Evolutionary conservation across 2,329 filamentous ascomycete species (phyloP).

Genomic region (Dactylellina sp.): DNA sequence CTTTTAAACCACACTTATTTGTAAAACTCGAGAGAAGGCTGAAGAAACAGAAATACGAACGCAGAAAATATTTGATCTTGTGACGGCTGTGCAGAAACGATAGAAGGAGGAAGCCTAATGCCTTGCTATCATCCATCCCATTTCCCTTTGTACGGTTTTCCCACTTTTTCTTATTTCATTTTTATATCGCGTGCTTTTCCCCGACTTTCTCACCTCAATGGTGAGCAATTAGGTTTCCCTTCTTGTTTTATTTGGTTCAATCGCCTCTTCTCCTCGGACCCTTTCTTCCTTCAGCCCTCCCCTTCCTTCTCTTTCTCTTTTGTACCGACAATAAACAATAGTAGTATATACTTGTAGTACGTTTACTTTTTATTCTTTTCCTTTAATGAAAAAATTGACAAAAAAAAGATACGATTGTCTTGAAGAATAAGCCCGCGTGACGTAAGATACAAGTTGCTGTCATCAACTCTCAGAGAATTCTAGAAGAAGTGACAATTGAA

Average conservation of each 20-base stretch:
- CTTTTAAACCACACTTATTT: slow-evolving; percentile 30
- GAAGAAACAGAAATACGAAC: slow-evolving; percentile 26
- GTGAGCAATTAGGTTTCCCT: slow-evolving; percentile 5
- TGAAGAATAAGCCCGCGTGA: neutral
- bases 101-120: slow-evolving; percentile 44
- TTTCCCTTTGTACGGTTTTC: slow-evolving; percentile 54
- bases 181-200: slow-evolving; percentile 26
- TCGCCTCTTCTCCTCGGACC: neutral
- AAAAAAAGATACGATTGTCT: slow-evolving; percentile 6
- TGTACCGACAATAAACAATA: slow-evolving; percentile 53
- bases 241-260: slow-evolving; percentile 17
- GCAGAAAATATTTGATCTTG: slow-evolving; percentile 22
- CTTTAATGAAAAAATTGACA: slow-evolving; percentile 44
- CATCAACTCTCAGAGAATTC: too few species aligned
- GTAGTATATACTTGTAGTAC: slow-evolving; percentile 57
- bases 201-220: slow-evolving; percentile 10
- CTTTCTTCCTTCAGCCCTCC: neutral
- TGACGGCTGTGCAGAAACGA: slow-evolving; percentile 22
- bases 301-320: slow-evolving; percentile 31
- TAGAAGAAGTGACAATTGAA: too few species aligned
- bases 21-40: slow-evolving; percentile 29
- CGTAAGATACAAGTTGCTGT: too few species aligned
- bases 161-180: neutral
- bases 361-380: slow-evolving; percentile 36
- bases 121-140: slow-evolving; percentile 20